A percentile compares a stretch with the other conserved stretches of the same genome.
Conservation (phyloP, 495 filamentous ascomycete genomes). For the Podospora sp. region DNA sequence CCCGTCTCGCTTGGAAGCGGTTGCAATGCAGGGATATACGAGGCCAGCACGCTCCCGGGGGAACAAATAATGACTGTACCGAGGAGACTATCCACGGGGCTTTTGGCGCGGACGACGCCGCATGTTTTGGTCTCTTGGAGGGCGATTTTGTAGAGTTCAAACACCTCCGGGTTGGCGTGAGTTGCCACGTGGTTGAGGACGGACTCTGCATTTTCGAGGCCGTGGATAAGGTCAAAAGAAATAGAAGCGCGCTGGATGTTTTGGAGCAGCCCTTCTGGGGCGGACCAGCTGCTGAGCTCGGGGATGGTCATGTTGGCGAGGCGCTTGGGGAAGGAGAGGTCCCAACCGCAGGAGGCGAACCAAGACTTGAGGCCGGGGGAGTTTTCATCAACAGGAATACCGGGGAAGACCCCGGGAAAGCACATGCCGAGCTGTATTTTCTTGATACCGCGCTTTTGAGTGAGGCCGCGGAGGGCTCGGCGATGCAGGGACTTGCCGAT, state of each 20-base stretch:
- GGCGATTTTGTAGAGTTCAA: constrained; percentile 79
- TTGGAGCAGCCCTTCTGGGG: constrained; percentile 72
- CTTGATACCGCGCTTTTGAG: constrained; percentile 65
- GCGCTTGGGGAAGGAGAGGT: constrained; percentile 53
- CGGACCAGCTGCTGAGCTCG: constrained; percentile 69
- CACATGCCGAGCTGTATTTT: constrained; percentile 77
- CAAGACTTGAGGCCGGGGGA: constrained; percentile 56
- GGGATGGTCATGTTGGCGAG: constrained; percentile 63
- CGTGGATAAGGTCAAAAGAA: constrained; percentile 79
- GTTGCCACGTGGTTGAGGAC: constrained; percentile 76
- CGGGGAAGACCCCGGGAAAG: constrained; percentile 77
- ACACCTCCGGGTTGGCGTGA: constrained; percentile 76
- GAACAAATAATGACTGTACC: constrained; percentile 86
- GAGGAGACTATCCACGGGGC: constrained; percentile 65
- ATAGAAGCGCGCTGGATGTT: constrained; percentile 68
- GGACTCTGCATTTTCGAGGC: constrained; percentile 71
- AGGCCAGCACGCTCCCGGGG: constrained; percentile 64
- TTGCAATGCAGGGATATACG: constrained; percentile 68
- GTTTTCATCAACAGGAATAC: constrained; percentile 65
- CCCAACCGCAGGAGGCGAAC: constrained; percentile 55
- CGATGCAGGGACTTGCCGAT: constrained; percentile 85
- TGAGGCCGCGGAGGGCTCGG: constrained; percentile 70
- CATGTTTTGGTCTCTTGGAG: constrained; percentile 71
- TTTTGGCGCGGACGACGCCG: constrained; percentile 81
- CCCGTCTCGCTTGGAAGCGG: constrained; percentile 28